A percentile compares a stretch with the other conserved stretches of the same genome.
Conservation (phyloP, 176 grass and related monocot genomes). For the Hordeum vulgare region MorexV3_pseudomolecules_assembly NC_058518.1:17992053-17992552, state of each 20-base stretch:
- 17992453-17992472: too few relatives aligned
- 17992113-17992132: conserved; percentile 17
- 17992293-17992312: conserved; percentile 37
- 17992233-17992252: conserved; percentile 25
- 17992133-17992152: conserved; percentile 11
- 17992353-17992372: background rate
- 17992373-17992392: too few relatives aligned
- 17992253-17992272: conserved; percentile 21
- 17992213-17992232: conserved; percentile 26
- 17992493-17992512: too few relatives aligned
- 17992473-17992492: too few relatives aligned
- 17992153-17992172: conserved; percentile 22
- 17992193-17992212: conserved; percentile 31
- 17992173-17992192: conserved; percentile 34
- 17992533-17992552: too few relatives aligned
- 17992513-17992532: too few relatives aligned
- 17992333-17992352: conserved; percentile 27
- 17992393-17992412: too few relatives aligned
- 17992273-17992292: conserved; percentile 23
- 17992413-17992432: too few relatives aligned
- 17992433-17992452: too few relatives aligned
- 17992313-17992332: conserved; percentile 52
- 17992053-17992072: background rate
- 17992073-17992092: conserved; percentile 21
- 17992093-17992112: conserved; percentile 28